A percentile compares a stretch with the other conserved stretches of the same genome.
phyloP scores from a whole-genome alignment of 768 basidiomycete genomes.

The Lyophyllum semitale region DNA sequence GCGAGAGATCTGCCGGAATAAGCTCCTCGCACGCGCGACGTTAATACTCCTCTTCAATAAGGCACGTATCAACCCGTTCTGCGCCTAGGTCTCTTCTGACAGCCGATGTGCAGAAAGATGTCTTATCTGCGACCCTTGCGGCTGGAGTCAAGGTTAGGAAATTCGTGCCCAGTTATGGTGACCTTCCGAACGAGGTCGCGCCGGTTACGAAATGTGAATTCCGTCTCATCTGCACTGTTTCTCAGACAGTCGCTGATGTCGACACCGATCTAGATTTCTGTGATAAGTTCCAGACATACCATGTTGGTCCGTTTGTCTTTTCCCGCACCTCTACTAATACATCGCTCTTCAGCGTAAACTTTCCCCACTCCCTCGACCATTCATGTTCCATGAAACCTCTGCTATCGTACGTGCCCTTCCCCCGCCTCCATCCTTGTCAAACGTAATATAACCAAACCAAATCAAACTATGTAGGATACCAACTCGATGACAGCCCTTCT shows the following conservation, averaged over 20 bases:
- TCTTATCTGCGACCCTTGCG: constrained; percentile 54
- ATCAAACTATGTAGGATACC: constrained; percentile 33
- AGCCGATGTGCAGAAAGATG: constrained; percentile 43
- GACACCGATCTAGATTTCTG: constrained; percentile 54
- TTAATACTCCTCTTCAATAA: constrained; percentile 83
- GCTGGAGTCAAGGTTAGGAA: constrained; percentile 56
- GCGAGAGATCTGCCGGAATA: constrained; percentile 68
- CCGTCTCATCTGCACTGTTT: not conserved
- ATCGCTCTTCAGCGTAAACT: constrained; percentile 44
- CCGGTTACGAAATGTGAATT: constrained; percentile 61
- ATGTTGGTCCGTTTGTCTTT: constrained; percentile 39
- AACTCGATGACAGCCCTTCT: constrained; percentile 42
- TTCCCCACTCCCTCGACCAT: constrained; percentile 58
- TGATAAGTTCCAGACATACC: constrained; percentile 66
- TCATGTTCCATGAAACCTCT: constrained; percentile 71
- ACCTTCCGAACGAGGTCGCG: constrained; percentile 56
- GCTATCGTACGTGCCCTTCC: constrained; percentile 54
- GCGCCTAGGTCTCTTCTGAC: not conserved
- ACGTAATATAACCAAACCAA: not conserved
- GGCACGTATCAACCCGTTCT: constrained; percentile 28
- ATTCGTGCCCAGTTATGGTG: constrained; percentile 64
- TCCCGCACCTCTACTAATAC: not conserved
- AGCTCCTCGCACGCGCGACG: constrained; percentile 58
- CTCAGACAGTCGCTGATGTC: constrained; percentile 1
- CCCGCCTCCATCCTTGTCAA: not conserved